A percentile compares a stretch with the other conserved stretches of the same genome.
phyloP scores from a whole-genome alignment of 192 early-diverging fungal species.

The Kappamyces sp. region DNA sequence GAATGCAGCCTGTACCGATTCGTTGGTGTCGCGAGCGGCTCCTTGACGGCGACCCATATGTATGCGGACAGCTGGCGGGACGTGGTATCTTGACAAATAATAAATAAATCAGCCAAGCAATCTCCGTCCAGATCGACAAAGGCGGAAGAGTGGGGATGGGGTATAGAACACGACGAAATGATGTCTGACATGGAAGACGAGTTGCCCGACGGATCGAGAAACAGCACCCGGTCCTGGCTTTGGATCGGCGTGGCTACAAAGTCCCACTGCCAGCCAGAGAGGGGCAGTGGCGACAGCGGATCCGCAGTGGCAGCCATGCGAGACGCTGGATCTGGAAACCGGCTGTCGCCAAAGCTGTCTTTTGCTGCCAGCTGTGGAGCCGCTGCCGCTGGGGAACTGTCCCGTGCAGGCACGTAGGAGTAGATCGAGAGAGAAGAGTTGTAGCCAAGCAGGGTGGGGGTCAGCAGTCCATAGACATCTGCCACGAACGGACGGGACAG shows the following conservation, averaged over 20 bases:
- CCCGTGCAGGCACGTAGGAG: slow-evolving; percentile 2
- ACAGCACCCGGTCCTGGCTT: slow-evolving; percentile 2
- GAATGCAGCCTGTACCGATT: too few relatives aligned
- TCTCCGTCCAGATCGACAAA: slow-evolving; percentile 92
- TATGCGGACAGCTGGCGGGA: slow-evolving; percentile 31
- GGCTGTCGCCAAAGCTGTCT: too few relatives aligned
- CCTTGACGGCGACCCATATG: slow-evolving; percentile 67
- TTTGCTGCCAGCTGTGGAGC: too few relatives aligned
- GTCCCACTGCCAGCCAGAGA: slow-evolving; percentile 9
- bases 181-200: slow-evolving; percentile 6
- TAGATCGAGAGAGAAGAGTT: background rate
- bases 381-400: background rate
- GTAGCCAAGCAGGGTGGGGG: slow-evolving; percentile 52
- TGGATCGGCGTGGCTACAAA: slow-evolving; percentile 22
- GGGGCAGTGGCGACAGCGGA: background rate
- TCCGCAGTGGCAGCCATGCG: background rate
- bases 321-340: background rate
- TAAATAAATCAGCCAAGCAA: slow-evolving; percentile 63
- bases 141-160: slow-evolving; percentile 82
- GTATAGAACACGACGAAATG: slow-evolving; percentile 51
- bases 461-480: background rate
- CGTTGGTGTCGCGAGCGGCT: too few relatives aligned
- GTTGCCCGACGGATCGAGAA: background rate
- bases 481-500: slow-evolving; percentile 1
- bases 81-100: slow-evolving; percentile 59